These are phyloP conservation scores for Arthroderma sp. DNA, from an alignment of 2,329 filamentous ascomycete genomes.

Conservation along the genomic window DNA sequence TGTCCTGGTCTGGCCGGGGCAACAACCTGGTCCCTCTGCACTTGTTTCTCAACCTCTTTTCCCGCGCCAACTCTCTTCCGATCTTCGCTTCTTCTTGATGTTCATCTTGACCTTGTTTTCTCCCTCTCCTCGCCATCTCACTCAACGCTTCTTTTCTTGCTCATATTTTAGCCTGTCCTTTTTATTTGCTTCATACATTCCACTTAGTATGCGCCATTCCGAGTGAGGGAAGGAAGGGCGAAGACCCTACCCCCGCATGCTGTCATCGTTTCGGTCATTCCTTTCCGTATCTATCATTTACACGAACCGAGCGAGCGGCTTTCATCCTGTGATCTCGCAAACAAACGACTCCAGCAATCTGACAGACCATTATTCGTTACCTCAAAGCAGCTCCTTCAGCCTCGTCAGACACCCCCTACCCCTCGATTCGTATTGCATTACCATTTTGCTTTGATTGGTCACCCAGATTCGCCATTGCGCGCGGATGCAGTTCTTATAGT, in stretches of 20 bases:
- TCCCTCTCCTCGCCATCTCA: neutral
- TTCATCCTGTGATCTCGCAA: neutral
- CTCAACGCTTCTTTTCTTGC: neutral
- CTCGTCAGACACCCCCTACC: constrained; percentile 2
- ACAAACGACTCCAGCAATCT: neutral
- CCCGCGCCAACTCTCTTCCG: neutral
- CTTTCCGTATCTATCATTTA: neutral
- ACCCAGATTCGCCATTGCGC: neutral
- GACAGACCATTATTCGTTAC: neutral
- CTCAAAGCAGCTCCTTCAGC: constrained; percentile 1
- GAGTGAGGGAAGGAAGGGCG: neutral
- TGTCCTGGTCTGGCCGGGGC: neutral
- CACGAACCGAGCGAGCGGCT: neutral
- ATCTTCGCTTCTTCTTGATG: neutral
- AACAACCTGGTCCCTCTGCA: constrained; percentile 8
- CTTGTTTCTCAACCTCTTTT: constrained; percentile 4
- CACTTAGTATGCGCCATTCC: neutral
- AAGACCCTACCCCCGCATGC: neutral
- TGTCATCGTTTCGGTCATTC: neutral
- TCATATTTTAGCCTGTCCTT: neutral
- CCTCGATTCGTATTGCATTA: constrained; percentile 1
- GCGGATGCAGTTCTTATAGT: neutral
- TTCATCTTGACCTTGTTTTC: neutral
- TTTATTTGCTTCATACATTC: neutral
- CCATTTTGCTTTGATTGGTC: neutral